Evolutionary conservation across 805 yeast species (phyloP).

Genomic region (Pichia ethanolica): DNA sequence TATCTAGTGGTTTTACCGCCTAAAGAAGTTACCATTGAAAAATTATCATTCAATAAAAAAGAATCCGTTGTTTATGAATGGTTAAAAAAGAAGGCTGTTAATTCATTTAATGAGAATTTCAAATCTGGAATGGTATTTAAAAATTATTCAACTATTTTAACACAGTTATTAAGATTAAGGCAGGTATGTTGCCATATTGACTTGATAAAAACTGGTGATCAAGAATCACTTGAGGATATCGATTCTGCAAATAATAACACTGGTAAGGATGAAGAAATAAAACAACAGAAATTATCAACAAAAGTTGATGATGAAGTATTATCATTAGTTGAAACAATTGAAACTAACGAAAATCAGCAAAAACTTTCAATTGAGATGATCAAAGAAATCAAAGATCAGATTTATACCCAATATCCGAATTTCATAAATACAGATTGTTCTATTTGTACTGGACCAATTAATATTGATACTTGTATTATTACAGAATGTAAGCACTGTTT

Average conservation of each 20-base stretch:
- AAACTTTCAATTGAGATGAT: constrained; percentile 20
- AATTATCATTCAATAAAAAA: constrained; percentile 53
- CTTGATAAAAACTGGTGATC: constrained; percentile 39
- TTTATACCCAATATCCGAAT: constrained; percentile 27
- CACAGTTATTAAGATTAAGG: constrained; percentile 75
- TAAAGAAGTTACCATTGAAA: constrained; percentile 64
- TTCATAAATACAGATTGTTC: constrained; percentile 63
- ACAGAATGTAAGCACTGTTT: constrained; percentile 78
- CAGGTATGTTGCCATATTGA: constrained; percentile 85
- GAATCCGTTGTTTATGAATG: constrained; percentile 64
- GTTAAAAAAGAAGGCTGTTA: constrained; percentile 60
- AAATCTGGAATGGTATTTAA: constrained; percentile 61
- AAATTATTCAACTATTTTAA: constrained; percentile 69
- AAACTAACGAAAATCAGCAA: constrained; percentile 20
- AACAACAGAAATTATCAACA: constrained; percentile 7
- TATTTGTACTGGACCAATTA: constrained; percentile 67
- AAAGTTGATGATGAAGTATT: constrained; percentile 17
- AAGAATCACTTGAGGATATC: constrained; percentile 31
- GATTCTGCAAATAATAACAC: background rate
- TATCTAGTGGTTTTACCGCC: constrained; percentile 71
- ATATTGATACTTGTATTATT: constrained; percentile 40
- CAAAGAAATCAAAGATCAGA: constrained; percentile 20
- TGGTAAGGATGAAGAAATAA: background rate
- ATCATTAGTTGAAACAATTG: constrained; percentile 18
- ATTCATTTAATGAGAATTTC: constrained; percentile 51